Percentiles rank a stretch among this genome's conserved stretches.
Conservation (phyloP, 768 basidiomycete genomes). For the Collybia nuda region DNA sequence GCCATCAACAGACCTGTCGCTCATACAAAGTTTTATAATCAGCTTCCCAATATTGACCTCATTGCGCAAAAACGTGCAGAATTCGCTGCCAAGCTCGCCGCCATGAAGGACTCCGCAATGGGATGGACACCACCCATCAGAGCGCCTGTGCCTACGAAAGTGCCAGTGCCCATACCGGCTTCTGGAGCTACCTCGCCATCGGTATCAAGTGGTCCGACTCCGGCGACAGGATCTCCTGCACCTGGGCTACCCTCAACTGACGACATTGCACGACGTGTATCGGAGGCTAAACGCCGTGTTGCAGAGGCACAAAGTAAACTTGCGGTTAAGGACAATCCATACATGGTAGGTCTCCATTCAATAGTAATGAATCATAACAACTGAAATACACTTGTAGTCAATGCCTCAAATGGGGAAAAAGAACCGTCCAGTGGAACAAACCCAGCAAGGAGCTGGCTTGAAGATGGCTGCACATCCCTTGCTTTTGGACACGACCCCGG, state of each 20-base stretch:
- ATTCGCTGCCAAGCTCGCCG: slow-evolving; percentile 82
- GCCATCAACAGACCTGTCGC: background rate
- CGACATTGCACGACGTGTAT: slow-evolving; percentile 69
- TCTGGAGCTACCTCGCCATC: slow-evolving; percentile 32
- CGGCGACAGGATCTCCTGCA: slow-evolving; percentile 33
- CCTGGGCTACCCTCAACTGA: slow-evolving; percentile 45
- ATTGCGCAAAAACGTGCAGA: slow-evolving; percentile 85
- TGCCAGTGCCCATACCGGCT: slow-evolving; percentile 27
- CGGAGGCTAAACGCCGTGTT: slow-evolving; percentile 84
- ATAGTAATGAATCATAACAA: slow-evolving; percentile 15
- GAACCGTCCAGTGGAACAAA: slow-evolving; percentile 53
- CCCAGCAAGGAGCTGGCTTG: slow-evolving; percentile 79
- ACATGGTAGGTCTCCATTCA: slow-evolving; percentile 54
- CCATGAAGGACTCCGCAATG: slow-evolving; percentile 53
- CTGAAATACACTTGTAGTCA: slow-evolving; percentile 33
- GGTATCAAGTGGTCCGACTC: slow-evolving; percentile 39
- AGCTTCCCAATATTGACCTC: slow-evolving; percentile 45
- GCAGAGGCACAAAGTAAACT: slow-evolving; percentile 79
- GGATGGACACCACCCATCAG: slow-evolving; percentile 33
- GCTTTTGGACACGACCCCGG: slow-evolving; percentile 65
- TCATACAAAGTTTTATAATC: background rate
- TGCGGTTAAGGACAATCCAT: slow-evolving; percentile 80
- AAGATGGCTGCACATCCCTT: slow-evolving; percentile 92
- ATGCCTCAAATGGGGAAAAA: slow-evolving; percentile 55
- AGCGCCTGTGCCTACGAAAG: slow-evolving; percentile 39